Percentiles rank a stretch among this genome's conserved stretches.
Conservation (phyloP, 768 basidiomycete genomes). For the Fibroporia radiculosa region DNA sequence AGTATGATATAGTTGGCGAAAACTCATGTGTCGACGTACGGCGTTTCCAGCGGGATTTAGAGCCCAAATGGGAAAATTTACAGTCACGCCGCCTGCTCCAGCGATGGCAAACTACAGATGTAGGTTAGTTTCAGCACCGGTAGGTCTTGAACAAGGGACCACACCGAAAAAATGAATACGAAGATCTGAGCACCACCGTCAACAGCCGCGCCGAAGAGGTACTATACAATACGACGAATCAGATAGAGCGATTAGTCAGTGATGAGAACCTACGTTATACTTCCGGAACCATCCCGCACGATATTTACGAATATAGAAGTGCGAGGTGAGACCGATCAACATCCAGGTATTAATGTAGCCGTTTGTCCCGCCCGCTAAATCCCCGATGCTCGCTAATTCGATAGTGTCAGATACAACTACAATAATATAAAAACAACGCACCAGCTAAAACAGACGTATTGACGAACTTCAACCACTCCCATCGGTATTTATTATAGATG, state of each 20-base stretch:
- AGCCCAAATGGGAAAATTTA: conserved; percentile 4
- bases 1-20: not conserved
- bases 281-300: conserved; percentile 6
- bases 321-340: conserved; percentile 4
- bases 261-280: conserved; percentile 1
- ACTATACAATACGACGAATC: not conserved
- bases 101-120: not conserved
- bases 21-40: not conserved
- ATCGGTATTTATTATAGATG: conserved; percentile 1
- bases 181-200: conserved; percentile 5
- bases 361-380: conserved; percentile 5
- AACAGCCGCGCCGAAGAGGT: conserved; percentile 4
- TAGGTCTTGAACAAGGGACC: not conserved
- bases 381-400: conserved; percentile 1
- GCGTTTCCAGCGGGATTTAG: conserved; percentile 3
- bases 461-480: conserved; percentile 2
- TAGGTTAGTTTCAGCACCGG: not conserved
- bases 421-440: not conserved
- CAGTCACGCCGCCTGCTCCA: conserved; percentile 3
- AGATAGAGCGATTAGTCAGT: not conserved
- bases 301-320: conserved; percentile 6
- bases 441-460: conserved; percentile 1
- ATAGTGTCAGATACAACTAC: not conserved
- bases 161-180: conserved; percentile 5
- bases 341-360: conserved; percentile 8